A percentile compares a stretch with the other conserved stretches of the same genome.
Evolutionary conservation across 441 rosid species (phyloP).

Genomic region (Bocquillonia castaneifolia): DNA sequence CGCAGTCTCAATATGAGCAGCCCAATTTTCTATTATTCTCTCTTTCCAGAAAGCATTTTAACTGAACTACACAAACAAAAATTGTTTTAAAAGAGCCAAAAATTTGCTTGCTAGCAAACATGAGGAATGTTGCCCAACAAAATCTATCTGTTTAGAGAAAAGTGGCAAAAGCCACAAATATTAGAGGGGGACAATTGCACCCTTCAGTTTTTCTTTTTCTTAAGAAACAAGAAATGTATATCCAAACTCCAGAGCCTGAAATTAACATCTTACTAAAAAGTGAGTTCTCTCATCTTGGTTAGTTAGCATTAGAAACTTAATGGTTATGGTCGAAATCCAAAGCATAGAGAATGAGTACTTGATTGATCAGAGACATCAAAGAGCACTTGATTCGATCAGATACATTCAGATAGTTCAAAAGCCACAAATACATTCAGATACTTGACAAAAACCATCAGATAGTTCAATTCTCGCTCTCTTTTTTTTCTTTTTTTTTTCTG

Average conservation of each 20-base stretch:
- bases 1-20: not conserved
- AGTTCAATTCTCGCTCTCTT: not conserved
- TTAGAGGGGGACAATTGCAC: not conserved
- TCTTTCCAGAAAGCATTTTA: not conserved
- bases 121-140: not conserved
- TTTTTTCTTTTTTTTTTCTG: too few relatives aligned
- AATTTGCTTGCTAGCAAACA: not conserved
- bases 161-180: not conserved
- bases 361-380: not conserved
- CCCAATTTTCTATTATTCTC: not conserved
- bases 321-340: not conserved
- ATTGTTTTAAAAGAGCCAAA: constrained; percentile 4
- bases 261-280: not conserved
- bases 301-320: not conserved
- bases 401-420: too few relatives aligned
- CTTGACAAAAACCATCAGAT: not conserved
- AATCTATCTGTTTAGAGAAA: not conserved
- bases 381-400: too few relatives aligned
- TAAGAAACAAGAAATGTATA: not conserved
- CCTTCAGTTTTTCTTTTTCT: not conserved
- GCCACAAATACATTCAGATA: too few relatives aligned
- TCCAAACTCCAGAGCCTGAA: not conserved
- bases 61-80: not conserved
- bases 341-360: not conserved
- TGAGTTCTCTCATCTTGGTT: not conserved